Evolutionary conservation across 768 basidiomycete species (phyloP), one percentile per base, ranked within the genome.

Genomic region (Kwoniella sp.): DNA sequence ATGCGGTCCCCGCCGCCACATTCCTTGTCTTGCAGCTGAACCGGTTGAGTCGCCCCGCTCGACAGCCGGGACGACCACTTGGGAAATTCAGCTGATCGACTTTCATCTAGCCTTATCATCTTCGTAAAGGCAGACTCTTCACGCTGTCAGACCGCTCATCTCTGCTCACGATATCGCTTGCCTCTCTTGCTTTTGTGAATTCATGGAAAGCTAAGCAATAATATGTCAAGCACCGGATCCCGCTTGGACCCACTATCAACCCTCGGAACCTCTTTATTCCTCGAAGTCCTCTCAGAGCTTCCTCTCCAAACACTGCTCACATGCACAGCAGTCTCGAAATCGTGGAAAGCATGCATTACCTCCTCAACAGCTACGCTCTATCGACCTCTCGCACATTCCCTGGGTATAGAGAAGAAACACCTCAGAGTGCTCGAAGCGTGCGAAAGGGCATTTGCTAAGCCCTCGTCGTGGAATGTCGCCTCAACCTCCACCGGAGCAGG

Each of bases 201-300:
- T n/a, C n/a, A n/a, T n/a, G n/a, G n/a, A n/a, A n/a, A n/a, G n/a
- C n/a, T n/a, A n/a, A n/a, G n/a, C n/a, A n/a, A n/a, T n/a, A n/a
- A n/a, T n/a, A n/a, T n/a, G n/a, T n/a, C n/a, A n/a, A n/a, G n/a
- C n/a, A n/a, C n/a, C n/a, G n/a, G n/a, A n/a, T 15, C 57, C 9
- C 37, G 8, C 41, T 8, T 13, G 7, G 63, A 65, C 52, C 56
- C 63, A 9, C 26, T 55, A 11, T 25, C 28, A 28, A 25, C 41
- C 23, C 72, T 77, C 29, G 75, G 75, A 11, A 41, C 65, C 4
- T 72, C 73, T 0, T 13, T 72, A 4, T 76, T 74, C 63, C 58
- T 74, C 23, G 30, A 62, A 12, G 67, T 72, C 55, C 61, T 74
- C 30, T 58, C 61, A 0, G 31, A 63, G n/a, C 61, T 72, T n/a